A percentile compares a stretch with the other conserved stretches of the same genome.
phyloP scores from a whole-genome alignment of 2,329 filamentous ascomycete genomes.

The Paecilomyces sp. region DNA sequence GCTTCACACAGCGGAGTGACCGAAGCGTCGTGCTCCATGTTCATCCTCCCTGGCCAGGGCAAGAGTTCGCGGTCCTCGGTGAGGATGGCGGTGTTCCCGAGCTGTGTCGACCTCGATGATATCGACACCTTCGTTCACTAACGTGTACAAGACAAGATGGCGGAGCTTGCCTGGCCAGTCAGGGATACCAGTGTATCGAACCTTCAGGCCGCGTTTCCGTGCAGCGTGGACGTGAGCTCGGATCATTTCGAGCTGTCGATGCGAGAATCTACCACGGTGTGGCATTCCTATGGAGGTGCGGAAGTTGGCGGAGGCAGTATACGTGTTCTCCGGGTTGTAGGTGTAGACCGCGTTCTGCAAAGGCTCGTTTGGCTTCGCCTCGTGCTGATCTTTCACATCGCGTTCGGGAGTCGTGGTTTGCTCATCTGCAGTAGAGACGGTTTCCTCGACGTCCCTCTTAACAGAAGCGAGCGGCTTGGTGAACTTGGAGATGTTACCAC shows the following conservation, averaged over 20 bases:
- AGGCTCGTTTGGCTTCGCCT: neutral
- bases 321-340: neutral
- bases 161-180: constrained; percentile 1
- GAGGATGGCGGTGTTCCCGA: neutral
- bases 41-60: neutral
- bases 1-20: neutral
- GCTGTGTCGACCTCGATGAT: constrained; percentile 12
- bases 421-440: neutral
- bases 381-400: neutral
- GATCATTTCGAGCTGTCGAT: constrained; percentile 11
- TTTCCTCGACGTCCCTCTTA: neutral
- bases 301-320: constrained; percentile 9
- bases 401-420: neutral
- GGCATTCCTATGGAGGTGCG: constrained; percentile 7
- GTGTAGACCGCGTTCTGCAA: neutral
- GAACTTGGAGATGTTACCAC: neutral
- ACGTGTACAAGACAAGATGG: constrained; percentile 7
- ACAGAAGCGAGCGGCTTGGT: neutral
- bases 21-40: neutral
- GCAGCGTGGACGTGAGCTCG: constrained; percentile 11
- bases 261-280: constrained; percentile 11
- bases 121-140: constrained; percentile 13
- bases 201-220: constrained; percentile 9
- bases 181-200: constrained; percentile 9
- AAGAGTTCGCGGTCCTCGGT: constrained; percentile 4